These are phyloP conservation scores for Hypoxylon sp. DNA, from an alignment of 2,329 filamentous ascomycete species.

Conservation along the genomic window DNA sequence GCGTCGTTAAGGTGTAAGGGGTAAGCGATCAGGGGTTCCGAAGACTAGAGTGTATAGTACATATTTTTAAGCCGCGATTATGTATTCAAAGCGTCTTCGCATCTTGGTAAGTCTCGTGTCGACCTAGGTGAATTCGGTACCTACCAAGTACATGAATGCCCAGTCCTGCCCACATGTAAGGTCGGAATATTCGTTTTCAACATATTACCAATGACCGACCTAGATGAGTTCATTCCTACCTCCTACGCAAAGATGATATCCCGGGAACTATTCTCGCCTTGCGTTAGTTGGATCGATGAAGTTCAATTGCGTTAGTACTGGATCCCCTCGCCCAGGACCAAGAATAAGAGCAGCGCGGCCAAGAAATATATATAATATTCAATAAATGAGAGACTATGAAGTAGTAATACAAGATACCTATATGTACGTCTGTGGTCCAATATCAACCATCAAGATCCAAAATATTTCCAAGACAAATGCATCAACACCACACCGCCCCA, in stretches of 20 bases:
- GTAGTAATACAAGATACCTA: conserved; percentile 8
- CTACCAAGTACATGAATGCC: background rate
- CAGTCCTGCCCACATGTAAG: background rate
- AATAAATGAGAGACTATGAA: conserved; percentile 19
- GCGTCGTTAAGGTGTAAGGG: background rate
- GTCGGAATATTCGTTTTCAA: background rate
- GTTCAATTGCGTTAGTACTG: no score
- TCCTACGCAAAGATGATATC: background rate
- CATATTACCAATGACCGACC: background rate
- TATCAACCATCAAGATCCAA: background rate
- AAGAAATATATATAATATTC: background rate
- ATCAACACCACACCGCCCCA: background rate
- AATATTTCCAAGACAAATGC: background rate
- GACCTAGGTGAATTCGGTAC: no score
- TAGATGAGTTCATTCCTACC: background rate
- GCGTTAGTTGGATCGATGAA: no score
- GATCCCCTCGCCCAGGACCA: background rate
- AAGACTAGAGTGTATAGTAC: conserved; percentile 20
- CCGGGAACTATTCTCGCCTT: no score
- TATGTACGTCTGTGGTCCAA: conserved; percentile 15
- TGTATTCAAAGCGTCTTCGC: conserved; percentile 2
- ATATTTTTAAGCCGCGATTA: conserved; percentile 14
- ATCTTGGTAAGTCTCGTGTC: conserved; percentile 5
- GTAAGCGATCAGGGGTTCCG: background rate
- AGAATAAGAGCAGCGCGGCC: background rate